Evolutionary conservation across 768 basidiomycete species (phyloP).

Genomic region (Mycena rosella): DNA sequence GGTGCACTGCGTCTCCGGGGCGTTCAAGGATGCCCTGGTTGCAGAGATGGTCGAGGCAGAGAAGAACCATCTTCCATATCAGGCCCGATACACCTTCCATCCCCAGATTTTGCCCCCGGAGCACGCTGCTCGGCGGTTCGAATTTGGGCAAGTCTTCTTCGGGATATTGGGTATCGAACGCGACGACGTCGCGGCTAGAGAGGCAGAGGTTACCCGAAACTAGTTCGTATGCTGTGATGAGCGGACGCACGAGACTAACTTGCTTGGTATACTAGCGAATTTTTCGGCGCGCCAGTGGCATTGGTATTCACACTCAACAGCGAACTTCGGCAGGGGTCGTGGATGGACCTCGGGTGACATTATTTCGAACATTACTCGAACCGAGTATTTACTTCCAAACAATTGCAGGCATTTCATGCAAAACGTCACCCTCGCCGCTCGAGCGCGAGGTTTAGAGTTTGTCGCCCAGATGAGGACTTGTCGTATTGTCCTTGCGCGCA

Average conservation of each 20-base stretch:
- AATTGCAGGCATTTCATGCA: constrained; percentile 31
- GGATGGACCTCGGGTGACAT: constrained; percentile 35
- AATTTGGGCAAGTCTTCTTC: constrained; percentile 27
- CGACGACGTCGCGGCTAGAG: constrained; percentile 12
- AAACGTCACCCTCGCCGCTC: constrained; percentile 29
- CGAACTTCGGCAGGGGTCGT: constrained; percentile 23
- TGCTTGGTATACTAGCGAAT: constrained; percentile 21
- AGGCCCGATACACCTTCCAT: constrained; percentile 19
- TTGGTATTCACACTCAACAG: constrained; percentile 33
- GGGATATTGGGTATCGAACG: constrained; percentile 1
- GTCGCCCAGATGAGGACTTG: constrained; percentile 26
- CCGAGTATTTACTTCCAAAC: neutral
- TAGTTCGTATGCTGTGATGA: constrained; percentile 8
- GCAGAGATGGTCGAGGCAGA: constrained; percentile 32
- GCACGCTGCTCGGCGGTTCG: constrained; percentile 13
- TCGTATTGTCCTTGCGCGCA: neutral
- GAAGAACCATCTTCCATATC: constrained; percentile 2
- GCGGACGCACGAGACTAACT: neutral
- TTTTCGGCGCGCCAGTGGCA: constrained; percentile 35
- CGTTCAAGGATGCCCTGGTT: constrained; percentile 20
- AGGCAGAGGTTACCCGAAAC: neutral
- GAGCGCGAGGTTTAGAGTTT: constrained; percentile 35
- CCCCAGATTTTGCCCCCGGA: constrained; percentile 5
- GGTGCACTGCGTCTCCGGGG: constrained; percentile 32
- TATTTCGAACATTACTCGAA: neutral